Evolutionary conservation across 768 basidiomycete genomes (phyloP), one percentile per base, ranked within the genome.

Genomic region (Suillus alpinus): DNA sequence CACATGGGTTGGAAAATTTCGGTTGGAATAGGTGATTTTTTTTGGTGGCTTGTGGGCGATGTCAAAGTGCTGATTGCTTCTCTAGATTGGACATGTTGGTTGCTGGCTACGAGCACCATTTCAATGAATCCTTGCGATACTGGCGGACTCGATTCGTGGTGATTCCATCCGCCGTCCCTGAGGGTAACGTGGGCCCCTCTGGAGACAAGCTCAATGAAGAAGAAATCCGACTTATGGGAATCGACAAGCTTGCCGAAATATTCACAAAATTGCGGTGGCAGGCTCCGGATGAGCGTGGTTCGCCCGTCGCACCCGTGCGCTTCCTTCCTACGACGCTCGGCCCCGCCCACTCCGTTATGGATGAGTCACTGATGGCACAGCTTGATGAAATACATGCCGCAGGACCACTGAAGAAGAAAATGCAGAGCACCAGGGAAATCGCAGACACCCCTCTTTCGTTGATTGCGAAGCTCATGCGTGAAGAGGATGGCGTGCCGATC

Each of bases 131-230:
- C 2, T 78, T 95, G 36, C 86, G 92, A 50, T 96, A 96, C 67
- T 97, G 96, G 93, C 83, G 95, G 13, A 98, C 95, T 0, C 82
- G 95, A 23, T 97, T 97, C 71, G 82, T 98, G 29, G 86, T 99
- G 20, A 91, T 99, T 32, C 96, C 96, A 0, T 88, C 93, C 0
- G 79, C 83, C 14, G 81, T 86, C 61, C 93, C 83, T 4, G 75
- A 79, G 37, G 70, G 80, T 2, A 81, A 76, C 47, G 75, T 78
- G 13, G 86, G 87, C 0, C 81, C 89, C 0, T 81, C 82, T 1
- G 90, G 88, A 1, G 94, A 96, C 70, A 80, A 79, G 57, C 80
- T 96, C 53, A 86, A 87, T 65, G 92, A 94, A 34, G 92, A 95
- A 72, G 95, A 96, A 73, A 87, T 89, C 16, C 88, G 92, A 16